phyloP scores from a whole-genome alignment of 169 alveolate genomes.

The Prorocentrum cordatum region DNA sequence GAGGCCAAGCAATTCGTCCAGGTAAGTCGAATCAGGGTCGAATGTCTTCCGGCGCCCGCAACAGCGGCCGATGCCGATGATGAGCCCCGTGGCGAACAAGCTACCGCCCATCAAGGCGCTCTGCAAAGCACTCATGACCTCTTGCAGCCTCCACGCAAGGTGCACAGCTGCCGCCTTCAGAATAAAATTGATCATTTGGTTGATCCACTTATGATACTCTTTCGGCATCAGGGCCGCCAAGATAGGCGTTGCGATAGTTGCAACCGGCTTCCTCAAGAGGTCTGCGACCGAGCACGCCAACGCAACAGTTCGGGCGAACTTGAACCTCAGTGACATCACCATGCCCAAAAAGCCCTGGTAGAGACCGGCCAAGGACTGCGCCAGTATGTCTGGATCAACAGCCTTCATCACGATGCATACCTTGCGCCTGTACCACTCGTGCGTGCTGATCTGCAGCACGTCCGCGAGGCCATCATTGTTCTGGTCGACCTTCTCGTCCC shows the following conservation, averaged over 20 bases:
- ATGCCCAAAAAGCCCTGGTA: slow-evolving; percentile 43
- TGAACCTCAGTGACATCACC: slow-evolving; percentile 35
- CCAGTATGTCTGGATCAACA: slow-evolving; percentile 25
- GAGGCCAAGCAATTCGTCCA: slow-evolving; percentile 18
- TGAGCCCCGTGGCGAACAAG: slow-evolving; percentile 14
- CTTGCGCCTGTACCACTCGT: slow-evolving; percentile 28
- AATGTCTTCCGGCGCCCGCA: not conserved
- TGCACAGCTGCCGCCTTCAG: slow-evolving; percentile 27
- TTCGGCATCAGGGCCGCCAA: slow-evolving; percentile 8
- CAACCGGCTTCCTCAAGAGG: slow-evolving; percentile 26
- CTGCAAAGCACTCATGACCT: slow-evolving; percentile 28
- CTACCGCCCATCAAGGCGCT: slow-evolving; percentile 41
- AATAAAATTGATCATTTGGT: slow-evolving; percentile 25
- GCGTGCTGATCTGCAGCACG: not conserved
- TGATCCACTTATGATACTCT: slow-evolving; percentile 53
- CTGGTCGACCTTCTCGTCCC: no score
- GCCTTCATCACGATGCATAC: slow-evolving; percentile 22
- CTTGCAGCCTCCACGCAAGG: slow-evolving; percentile 38
- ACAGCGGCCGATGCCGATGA: not conserved
- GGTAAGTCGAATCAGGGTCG: slow-evolving; percentile 3
- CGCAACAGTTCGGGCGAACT: slow-evolving; percentile 28
- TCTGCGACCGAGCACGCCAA: slow-evolving; percentile 42
- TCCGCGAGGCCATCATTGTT: no score
- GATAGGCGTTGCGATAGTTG: slow-evolving; percentile 2
- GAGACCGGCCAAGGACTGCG: slow-evolving; percentile 36